Percentiles rank a stretch among this genome's conserved stretches.
These are phyloP conservation scores for Chytriomyces sp. DNA, from an alignment of 192 early-diverging fungal genomes.

Conservation along the genomic window DNA sequence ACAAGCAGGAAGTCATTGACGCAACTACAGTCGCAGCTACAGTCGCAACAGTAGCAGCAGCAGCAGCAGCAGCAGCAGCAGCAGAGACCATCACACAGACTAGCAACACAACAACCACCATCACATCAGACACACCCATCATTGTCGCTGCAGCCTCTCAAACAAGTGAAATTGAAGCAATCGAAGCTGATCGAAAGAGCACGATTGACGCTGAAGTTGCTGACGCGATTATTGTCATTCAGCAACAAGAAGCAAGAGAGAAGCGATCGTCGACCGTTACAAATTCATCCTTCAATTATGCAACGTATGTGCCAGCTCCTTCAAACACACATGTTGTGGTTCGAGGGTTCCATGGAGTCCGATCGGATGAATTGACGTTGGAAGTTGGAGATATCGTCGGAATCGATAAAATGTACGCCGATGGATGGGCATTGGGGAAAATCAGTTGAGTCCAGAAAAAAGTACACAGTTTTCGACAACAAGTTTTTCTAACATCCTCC, in stretches of 20 bases:
- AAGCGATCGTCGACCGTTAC: constrained; percentile 16
- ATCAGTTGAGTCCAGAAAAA: neutral
- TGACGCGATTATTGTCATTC: constrained; percentile 33
- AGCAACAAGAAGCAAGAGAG: constrained; percentile 3
- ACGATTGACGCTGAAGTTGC: constrained; percentile 39
- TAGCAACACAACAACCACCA: neutral
- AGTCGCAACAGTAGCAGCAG: no score
- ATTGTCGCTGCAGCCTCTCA: neutral
- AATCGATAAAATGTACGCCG: constrained; percentile 53
- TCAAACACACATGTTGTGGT: constrained; percentile 58
- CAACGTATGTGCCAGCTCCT: constrained; percentile 49
- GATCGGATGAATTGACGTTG: constrained; percentile 55
- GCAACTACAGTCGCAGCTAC: no score
- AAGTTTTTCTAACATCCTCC: no score
- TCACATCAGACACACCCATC: neutral
- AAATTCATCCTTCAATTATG: constrained; percentile 48
- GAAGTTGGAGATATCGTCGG: constrained; percentile 59
- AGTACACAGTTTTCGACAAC: no score
- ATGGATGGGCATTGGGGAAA: constrained; percentile 58
- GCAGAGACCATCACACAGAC: no score
- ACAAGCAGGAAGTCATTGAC: no score
- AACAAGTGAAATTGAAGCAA: constrained; percentile 6
- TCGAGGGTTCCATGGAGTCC: constrained; percentile 40
- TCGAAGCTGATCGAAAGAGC: constrained; percentile 36
- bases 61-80: no score